Base-by-base conservation (phyloP, 1,139 yeast genomes). In the Candida dubliniensis region DNA sequence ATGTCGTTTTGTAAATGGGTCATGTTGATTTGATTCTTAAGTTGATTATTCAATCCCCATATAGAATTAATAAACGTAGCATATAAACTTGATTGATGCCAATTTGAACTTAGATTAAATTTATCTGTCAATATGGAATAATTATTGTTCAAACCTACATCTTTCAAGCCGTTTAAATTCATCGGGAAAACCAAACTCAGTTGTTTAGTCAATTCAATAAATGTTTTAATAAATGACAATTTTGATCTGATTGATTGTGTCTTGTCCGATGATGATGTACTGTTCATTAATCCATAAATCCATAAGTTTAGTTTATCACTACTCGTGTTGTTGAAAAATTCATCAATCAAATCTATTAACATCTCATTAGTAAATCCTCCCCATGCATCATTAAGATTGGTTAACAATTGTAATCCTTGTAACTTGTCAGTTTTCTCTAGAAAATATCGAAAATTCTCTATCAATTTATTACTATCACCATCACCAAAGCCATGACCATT, bases 331-430 rank as follows among this genome's bases (percentile, higher is more conserved):
- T 90, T 82, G 46, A 80, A 70, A 53, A 81, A 82, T 50, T 89
- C 96, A 60, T 91, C 96, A 42, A 80, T 71, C 26, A 90, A 47
- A 15, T 73, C 76, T 11, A 69, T 59, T 29, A 90, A 49, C 51
- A 83, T 54, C 37, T 74, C 74, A 31, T 69, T 61, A 1, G 87
- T 65, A 53, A 87, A 84, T 0, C 96, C 96, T 36, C 91, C 84
- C 98, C 98, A 93, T 0, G 85, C 86, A 32, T 81, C 74, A 58
- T 87, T 93, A 5, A 84, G 53, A 42, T 89, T 95, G 0, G 86
- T 76, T 2, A 83, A 58, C 0, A 87, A 45, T 51, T 84, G 86
- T 10, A 91, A 50, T 1, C 97, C 97, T 44, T 77, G 80, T 27
- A 90, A 60, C 24, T 69, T 64, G 59, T 93, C 98, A 57, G 95